phyloP scores from a whole-genome alignment of 768 basidiomycete genomes.

The Trametes punicea region DNA sequence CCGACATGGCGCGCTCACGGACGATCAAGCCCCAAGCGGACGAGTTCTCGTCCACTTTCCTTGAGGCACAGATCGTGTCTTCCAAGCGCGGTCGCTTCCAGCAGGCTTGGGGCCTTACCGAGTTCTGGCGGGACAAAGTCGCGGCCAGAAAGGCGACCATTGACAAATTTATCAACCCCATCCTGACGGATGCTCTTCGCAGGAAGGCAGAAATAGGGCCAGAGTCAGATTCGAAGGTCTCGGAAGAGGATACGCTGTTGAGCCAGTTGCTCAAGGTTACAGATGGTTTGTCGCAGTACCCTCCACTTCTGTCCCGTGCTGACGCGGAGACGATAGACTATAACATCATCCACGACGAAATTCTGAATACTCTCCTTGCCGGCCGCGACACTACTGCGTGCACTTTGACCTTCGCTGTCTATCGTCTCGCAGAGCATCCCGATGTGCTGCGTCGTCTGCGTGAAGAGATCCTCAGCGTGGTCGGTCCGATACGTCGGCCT shows the following conservation, averaged over 20 bases:
- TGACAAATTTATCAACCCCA: constrained; percentile 45
- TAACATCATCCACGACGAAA: constrained; percentile 28
- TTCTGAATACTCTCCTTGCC: constrained; percentile 28
- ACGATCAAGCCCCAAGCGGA: constrained; percentile 30
- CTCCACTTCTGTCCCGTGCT: background rate
- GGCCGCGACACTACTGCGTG: constrained; percentile 38
- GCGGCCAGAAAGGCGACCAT: constrained; percentile 39
- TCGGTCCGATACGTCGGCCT: constrained; percentile 44
- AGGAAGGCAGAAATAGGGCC: constrained; percentile 32
- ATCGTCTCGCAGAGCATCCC: constrained; percentile 54
- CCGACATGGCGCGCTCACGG: constrained; percentile 20
- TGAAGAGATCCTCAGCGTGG: constrained; percentile 44
- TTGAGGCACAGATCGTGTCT: constrained; percentile 33
- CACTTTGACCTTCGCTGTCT: constrained; percentile 50
- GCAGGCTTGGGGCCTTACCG: constrained; percentile 41
- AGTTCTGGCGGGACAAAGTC: constrained; percentile 43
- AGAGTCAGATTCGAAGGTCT: constrained; percentile 16
- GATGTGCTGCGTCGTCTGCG: constrained; percentile 43
- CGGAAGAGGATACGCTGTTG: constrained; percentile 35
- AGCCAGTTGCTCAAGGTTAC: constrained; percentile 38
- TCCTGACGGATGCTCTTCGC: constrained; percentile 40
- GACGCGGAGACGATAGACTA: constrained; percentile 12
- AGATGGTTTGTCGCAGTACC: constrained; percentile 30
- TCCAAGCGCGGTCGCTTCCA: constrained; percentile 37
- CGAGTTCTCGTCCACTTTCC: constrained; percentile 40